A percentile compares a stretch with the other conserved stretches of the same genome.
Conservation (phyloP, 1,284 basidiomycete genomes). For the Malassezia sympodialis region DNA sequence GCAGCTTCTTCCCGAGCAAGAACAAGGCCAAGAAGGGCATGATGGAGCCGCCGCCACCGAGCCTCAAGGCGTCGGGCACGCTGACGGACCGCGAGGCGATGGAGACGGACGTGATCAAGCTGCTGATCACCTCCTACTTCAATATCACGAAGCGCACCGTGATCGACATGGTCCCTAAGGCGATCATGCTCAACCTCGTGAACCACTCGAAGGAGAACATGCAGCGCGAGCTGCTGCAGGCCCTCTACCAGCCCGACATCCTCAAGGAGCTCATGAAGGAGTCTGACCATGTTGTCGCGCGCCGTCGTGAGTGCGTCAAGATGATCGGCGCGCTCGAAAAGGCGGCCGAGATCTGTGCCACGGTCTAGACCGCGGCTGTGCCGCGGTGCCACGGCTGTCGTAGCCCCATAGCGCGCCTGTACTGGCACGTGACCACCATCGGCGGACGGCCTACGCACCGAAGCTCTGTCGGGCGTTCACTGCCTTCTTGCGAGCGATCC, state of each 20-base stretch:
- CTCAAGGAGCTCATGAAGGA: slow-evolving; percentile 47
- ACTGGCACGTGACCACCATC: background rate
- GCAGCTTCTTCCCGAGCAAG: slow-evolving; percentile 72
- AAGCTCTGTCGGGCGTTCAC: background rate
- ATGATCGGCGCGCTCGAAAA: slow-evolving; percentile 47
- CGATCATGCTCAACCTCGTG: slow-evolving; percentile 86
- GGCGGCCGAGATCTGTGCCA: slow-evolving; percentile 44
- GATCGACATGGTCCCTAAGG: slow-evolving; percentile 95
- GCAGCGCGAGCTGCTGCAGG: slow-evolving; percentile 67
- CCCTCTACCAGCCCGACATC: slow-evolving; percentile 43
- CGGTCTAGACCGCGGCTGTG: slow-evolving; percentile 25
- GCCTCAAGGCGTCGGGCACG: slow-evolving; percentile 83
- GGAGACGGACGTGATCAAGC: slow-evolving; percentile 97
- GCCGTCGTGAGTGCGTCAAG: slow-evolving; percentile 46
- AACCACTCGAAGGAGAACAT: slow-evolving; percentile 83
- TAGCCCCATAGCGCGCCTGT: background rate
- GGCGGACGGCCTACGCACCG: background rate
- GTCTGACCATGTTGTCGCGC: slow-evolving; percentile 42
- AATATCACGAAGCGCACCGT: slow-evolving; percentile 81
- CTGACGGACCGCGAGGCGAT: slow-evolving; percentile 89
- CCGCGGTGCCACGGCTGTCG: background rate
- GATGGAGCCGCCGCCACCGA: slow-evolving; percentile 79
- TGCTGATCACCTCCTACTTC: slow-evolving; percentile 48
- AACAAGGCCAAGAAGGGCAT: slow-evolving; percentile 60
- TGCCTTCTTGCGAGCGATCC: background rate